phyloP scores from a whole-genome alignment of 495 filamentous ascomycete species.

The Penicillium chermesinum region DNA sequence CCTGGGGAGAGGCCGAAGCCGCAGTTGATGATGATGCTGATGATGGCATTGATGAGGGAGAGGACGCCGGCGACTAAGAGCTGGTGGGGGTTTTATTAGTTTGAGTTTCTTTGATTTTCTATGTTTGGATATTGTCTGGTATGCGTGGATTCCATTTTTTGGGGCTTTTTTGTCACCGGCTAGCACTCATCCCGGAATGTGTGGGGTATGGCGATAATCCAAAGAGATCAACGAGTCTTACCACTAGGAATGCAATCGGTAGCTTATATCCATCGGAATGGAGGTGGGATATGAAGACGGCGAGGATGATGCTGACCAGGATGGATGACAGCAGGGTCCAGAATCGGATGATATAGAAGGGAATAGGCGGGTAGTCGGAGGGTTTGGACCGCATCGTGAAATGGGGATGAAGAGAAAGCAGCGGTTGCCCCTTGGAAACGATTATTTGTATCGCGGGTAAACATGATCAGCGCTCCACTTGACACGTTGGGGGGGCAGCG shows the following conservation, averaged over 20 bases:
- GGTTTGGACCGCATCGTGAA: constrained; percentile 40
- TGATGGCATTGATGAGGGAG: constrained; percentile 47
- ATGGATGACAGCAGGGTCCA: constrained; percentile 49
- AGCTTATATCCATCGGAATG: constrained; percentile 47
- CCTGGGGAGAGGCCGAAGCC: constrained; percentile 52
- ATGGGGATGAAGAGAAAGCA: constrained; percentile 1
- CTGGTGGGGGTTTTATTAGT: constrained; percentile 25
- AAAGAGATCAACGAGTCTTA: constrained; percentile 25
- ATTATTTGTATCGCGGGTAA: constrained; percentile 9
- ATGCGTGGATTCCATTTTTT: background rate
- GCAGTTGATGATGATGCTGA: constrained; percentile 54
- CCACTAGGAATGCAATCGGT: constrained; percentile 62
- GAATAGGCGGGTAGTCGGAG: constrained; percentile 51
- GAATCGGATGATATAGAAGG: constrained; percentile 54
- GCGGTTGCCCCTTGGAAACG: background rate
- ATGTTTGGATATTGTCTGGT: background rate
- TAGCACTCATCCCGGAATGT: no score
- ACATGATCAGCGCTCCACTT: constrained; percentile 25
- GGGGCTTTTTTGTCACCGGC: background rate
- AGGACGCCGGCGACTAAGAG: constrained; percentile 51
- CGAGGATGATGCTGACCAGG: constrained; percentile 54
- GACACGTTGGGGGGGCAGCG: constrained; percentile 24
- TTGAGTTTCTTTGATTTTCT: constrained; percentile 4
- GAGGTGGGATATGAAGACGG: constrained; percentile 58
- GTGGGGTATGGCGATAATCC: no score